Percentiles rank a stretch among this genome's conserved stretches.
Conservation (phyloP, 352 stramenopile genomes). For the Hyaloperonospora arabidopsidis region DNA sequence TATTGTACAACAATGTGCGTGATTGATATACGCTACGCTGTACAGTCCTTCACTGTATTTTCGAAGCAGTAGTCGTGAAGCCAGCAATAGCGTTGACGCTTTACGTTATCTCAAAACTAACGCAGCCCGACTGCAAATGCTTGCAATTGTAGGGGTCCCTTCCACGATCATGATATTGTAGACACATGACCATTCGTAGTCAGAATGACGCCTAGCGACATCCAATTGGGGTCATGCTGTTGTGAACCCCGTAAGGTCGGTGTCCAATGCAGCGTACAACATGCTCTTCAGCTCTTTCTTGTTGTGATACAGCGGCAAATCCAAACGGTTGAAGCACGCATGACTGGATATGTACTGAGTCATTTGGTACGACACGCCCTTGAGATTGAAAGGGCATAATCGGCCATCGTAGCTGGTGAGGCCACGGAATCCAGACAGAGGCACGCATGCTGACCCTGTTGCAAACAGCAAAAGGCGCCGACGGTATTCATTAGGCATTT, state of each 20-base stretch:
- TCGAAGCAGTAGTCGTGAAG: too few relatives aligned
- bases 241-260: constrained; percentile 64
- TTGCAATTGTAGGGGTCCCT: too few relatives aligned
- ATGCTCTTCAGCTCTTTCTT: constrained; percentile 77
- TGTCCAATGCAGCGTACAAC: constrained; percentile 54
- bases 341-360: constrained; percentile 68
- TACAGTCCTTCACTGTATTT: too few relatives aligned
- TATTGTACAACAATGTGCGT: too few relatives aligned
- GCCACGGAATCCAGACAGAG: constrained; percentile 56
- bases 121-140: too few relatives aligned
- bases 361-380: constrained; percentile 34
- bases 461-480: constrained; percentile 71
- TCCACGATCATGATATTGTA: too few relatives aligned
- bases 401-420: constrained; percentile 78
- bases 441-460: constrained; percentile 72
- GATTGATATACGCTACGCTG: too few relatives aligned
- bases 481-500: constrained; percentile 74
- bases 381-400: constrained; percentile 69
- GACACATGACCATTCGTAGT: too few relatives aligned
- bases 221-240: constrained; percentile 28
- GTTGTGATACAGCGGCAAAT: constrained; percentile 90
- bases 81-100: too few relatives aligned
- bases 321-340: constrained; percentile 85
- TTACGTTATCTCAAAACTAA: too few relatives aligned
- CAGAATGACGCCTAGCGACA: too few relatives aligned